Conservation (phyloP, 441 rosid species). For the Croton laevigatus region DNA sequence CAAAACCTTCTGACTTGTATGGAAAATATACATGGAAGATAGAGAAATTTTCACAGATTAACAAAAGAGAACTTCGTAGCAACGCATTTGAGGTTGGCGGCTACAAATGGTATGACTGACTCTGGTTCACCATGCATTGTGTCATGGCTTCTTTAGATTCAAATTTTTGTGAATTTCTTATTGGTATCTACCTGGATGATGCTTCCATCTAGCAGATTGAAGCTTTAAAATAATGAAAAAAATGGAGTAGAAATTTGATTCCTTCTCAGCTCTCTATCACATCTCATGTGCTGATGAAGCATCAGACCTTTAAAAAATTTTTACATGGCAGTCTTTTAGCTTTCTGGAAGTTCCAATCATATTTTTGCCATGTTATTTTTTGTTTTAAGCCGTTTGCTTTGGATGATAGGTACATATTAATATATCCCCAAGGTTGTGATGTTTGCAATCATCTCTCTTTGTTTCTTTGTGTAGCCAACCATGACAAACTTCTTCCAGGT, state of each 20-base stretch:
- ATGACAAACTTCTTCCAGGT: slow-evolving; percentile 99
- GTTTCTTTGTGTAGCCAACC: slow-evolving; percentile 94
- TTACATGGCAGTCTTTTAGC: background rate
- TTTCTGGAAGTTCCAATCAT: background rate
- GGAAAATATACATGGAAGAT: slow-evolving; percentile 88
- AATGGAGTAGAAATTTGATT: background rate
- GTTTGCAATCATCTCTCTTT: slow-evolving; percentile 95
- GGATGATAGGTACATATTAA: slow-evolving; percentile 83
- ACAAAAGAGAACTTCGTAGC: slow-evolving; percentile 78
- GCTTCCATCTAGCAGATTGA: background rate
- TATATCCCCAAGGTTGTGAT: slow-evolving; percentile 98
- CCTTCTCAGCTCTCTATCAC: background rate
- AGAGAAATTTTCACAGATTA: slow-evolving; percentile 81
- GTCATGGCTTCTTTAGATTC: background rate
- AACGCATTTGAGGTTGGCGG: slow-evolving; percentile 82
- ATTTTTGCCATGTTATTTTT: slow-evolving; percentile 11
- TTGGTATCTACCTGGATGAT: background rate
- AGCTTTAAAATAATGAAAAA: background rate
- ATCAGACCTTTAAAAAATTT: background rate
- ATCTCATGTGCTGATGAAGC: background rate
- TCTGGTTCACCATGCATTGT: slow-evolving; percentile 11
- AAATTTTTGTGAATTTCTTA: background rate
- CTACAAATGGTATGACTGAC: slow-evolving; percentile 69
- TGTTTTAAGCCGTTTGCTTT: slow-evolving; percentile 18
- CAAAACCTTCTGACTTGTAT: slow-evolving; percentile 71